Conservation (phyloP, 192 early-diverging fungal species). For the Rhizoclosmatium sp. region DNA sequence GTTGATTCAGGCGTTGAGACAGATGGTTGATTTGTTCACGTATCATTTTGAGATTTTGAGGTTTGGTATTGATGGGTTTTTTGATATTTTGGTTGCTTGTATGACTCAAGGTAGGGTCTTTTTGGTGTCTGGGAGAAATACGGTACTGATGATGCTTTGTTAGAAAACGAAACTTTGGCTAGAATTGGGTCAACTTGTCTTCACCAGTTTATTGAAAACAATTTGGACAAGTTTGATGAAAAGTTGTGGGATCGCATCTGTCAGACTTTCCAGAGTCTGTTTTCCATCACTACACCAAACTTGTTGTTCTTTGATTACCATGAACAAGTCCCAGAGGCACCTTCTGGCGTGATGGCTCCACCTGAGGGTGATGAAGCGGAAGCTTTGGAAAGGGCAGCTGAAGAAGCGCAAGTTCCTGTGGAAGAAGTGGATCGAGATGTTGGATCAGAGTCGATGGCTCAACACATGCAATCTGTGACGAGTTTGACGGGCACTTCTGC, state of each 20-base stretch:
- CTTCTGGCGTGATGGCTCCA: slow-evolving; percentile 29
- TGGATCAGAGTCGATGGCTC: slow-evolving; percentile 22
- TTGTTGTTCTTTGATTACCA: slow-evolving; percentile 67
- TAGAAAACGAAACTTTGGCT: slow-evolving; percentile 89
- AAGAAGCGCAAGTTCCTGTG: background rate
- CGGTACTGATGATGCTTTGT: slow-evolving; percentile 15
- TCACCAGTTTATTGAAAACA: slow-evolving; percentile 85
- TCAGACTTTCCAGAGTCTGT: slow-evolving; percentile 71
- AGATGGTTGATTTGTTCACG: slow-evolving; percentile 84
- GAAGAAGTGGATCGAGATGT: slow-evolving; percentile 15
- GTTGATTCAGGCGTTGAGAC: slow-evolving; percentile 88
- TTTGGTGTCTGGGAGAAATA: slow-evolving; percentile 17
- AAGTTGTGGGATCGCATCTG: slow-evolving; percentile 78
- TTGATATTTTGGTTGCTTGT: slow-evolving; percentile 82
- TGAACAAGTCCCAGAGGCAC: slow-evolving; percentile 32
- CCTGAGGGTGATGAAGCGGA: slow-evolving; percentile 40
- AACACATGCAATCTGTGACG: slow-evolving; percentile 16
- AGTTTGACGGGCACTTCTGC: background rate
- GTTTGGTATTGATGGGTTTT: slow-evolving; percentile 77
- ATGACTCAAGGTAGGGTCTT: slow-evolving; percentile 76
- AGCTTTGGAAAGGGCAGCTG: background rate
- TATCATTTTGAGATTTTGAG: slow-evolving; percentile 75
- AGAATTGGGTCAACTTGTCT: slow-evolving; percentile 89
- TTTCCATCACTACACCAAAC: slow-evolving; percentile 81
- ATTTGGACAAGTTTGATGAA: slow-evolving; percentile 73